Percentiles rank a stretch among this genome's conserved stretches.
These are phyloP conservation scores for Eucalyptus leucophloia DNA, from an alignment of 345 rosid species.

Conservation along the genomic window DNA sequence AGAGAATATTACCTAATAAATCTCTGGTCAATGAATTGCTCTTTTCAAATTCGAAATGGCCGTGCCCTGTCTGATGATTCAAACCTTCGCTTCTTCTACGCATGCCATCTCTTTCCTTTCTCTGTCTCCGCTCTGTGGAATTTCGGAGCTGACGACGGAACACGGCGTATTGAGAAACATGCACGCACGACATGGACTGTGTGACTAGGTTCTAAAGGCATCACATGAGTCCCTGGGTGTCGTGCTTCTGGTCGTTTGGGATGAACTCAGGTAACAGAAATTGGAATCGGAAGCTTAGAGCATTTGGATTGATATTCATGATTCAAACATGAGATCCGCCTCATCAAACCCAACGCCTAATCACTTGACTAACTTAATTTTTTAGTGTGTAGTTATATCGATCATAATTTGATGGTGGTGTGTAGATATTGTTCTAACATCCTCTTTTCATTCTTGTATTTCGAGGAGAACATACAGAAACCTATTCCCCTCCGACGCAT, in stretches of 20 bases:
- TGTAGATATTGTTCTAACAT: not conserved
- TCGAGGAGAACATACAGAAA: not conserved
- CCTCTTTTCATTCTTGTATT: not conserved
- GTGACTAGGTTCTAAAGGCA: not conserved
- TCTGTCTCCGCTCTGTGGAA: not conserved
- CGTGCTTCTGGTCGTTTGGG: not conserved
- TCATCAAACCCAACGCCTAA: not conserved
- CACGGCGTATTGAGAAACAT: not conserved
- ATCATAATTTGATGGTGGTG: not conserved
- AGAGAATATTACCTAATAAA: not conserved
- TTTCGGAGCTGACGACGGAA: not conserved
- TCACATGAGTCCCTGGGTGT: not conserved
- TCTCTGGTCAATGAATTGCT: constrained; percentile 16
- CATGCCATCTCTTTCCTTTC: not conserved
- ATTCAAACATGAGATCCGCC: not conserved
- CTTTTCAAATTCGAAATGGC: constrained; percentile 39
- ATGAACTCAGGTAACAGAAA: not conserved
- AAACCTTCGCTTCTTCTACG: not conserved
- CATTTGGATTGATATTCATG: not conserved
- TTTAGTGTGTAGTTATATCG: not conserved
- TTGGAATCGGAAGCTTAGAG: not conserved
- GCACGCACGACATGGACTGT: not conserved
- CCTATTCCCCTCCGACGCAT: not conserved
- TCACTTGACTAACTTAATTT: not conserved
- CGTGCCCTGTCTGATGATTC: not conserved